Percentiles rank a stretch among this genome's conserved stretches.
Evolutionary conservation across 495 filamentous ascomycete genomes (phyloP).

Genomic region (Tuber calosporum): DNA sequence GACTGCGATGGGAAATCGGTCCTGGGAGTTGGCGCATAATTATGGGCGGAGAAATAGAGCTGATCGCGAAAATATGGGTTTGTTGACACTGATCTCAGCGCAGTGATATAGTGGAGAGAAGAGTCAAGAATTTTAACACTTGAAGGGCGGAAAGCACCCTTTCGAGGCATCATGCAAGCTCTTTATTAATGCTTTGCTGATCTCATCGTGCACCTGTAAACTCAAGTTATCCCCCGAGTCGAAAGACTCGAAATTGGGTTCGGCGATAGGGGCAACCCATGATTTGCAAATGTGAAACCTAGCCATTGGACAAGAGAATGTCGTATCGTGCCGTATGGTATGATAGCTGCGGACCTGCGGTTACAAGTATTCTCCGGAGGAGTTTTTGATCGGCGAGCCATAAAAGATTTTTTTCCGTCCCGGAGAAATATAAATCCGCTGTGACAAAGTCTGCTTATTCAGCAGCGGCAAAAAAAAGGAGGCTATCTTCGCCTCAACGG

Average conservation of each 20-base stretch:
- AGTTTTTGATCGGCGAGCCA: background rate
- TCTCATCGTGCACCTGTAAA: no score
- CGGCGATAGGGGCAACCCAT: no score
- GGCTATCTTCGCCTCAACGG: background rate
- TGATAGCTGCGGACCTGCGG: background rate
- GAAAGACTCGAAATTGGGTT: no score
- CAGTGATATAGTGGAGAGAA: background rate
- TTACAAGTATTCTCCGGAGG: background rate
- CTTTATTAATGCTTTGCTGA: no score
- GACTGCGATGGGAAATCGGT: no score
- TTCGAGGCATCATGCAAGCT: no score
- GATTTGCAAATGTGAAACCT: no score
- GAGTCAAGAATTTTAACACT: background rate
- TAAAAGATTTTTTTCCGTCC: background rate
- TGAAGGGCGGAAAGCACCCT: background rate
- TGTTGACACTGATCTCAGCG: background rate
- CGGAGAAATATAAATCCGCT: background rate
- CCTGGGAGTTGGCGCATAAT: no score
- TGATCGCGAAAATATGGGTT: no score
- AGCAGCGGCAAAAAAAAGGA: background rate
- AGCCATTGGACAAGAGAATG: background rate
- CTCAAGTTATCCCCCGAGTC: no score
- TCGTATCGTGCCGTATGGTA: no score
- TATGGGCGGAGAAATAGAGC: no score
- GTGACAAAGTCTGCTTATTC: background rate